A percentile compares a stretch with the other conserved stretches of the same genome.
These are phyloP conservation scores for Pythium aristosporum DNA, from an alignment of 352 stramenopile species.

Conservation along the genomic window DNA sequence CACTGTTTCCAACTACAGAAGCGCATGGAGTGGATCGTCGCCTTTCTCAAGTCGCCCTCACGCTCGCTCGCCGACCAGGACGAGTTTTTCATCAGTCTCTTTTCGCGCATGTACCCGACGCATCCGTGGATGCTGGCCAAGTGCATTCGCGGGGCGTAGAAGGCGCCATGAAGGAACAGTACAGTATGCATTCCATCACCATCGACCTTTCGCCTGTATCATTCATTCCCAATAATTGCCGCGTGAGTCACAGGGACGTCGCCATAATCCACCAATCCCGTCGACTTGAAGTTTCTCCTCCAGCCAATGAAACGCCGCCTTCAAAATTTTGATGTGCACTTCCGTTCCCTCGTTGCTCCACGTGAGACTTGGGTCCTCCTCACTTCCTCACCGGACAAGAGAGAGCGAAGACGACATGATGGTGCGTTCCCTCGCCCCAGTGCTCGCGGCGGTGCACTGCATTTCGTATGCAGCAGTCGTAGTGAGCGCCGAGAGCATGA, in stretches of 20 bases:
- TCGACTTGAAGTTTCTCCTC: conserved; percentile 15
- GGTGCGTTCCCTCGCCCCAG: neutral
- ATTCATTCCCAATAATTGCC: no score
- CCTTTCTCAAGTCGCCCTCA: conserved; percentile 58
- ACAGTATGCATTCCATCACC: no score
- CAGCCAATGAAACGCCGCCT: conserved; percentile 7
- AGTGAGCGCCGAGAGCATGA: neutral
- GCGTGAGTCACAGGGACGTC: no score
- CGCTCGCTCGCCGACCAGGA: conserved; percentile 82
- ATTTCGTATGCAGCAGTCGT: neutral
- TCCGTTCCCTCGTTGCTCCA: neutral
- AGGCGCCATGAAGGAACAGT: neutral
- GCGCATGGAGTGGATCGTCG: conserved; percentile 71
- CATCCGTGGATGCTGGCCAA: conserved; percentile 81
- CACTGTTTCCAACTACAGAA: conserved; percentile 75
- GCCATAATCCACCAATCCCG: conserved; percentile 10
- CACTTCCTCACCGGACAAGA: neutral
- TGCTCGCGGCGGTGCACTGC: neutral
- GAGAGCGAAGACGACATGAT: neutral
- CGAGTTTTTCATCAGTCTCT: conserved; percentile 84
- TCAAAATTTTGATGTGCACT: conserved; percentile 16
- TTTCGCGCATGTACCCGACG: conserved; percentile 80
- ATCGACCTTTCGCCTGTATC: no score
- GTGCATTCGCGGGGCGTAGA: conserved; percentile 30
- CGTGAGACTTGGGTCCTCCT: neutral